Evolutionary conservation across 352 stramenopile genomes (phyloP).

Genomic region (Phytophthora pini): DNA sequence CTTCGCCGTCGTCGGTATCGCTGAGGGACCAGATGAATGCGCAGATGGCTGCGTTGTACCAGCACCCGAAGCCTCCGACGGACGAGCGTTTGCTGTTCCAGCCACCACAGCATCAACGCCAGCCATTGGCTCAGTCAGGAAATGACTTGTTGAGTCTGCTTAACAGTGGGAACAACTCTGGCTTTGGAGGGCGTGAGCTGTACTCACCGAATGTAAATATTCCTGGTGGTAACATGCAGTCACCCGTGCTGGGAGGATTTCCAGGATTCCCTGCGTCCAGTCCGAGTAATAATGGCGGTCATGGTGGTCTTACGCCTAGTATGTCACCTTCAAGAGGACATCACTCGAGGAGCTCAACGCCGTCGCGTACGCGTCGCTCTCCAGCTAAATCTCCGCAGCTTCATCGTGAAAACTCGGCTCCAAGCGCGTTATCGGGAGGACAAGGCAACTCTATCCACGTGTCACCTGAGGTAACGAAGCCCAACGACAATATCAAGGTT

Average conservation of each 20-base stretch:
- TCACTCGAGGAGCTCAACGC: slow-evolving; percentile 36
- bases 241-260: slow-evolving; percentile 15
- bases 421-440: slow-evolving; percentile 29
- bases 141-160: slow-evolving; percentile 49
- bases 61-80: slow-evolving; percentile 28
- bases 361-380: slow-evolving; percentile 42
- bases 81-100: slow-evolving; percentile 34
- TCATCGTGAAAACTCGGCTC: slow-evolving; percentile 38
- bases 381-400: slow-evolving; percentile 49
- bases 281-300: slow-evolving; percentile 12
- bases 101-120: slow-evolving; percentile 30
- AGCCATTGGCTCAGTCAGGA: slow-evolving; percentile 45
- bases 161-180: slow-evolving; percentile 22
- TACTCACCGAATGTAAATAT: slow-evolving; percentile 27
- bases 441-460: slow-evolving; percentile 48
- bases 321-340: slow-evolving; percentile 27
- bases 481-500: slow-evolving; percentile 84
- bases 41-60: slow-evolving; percentile 79
- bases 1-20: slow-evolving; percentile 32
- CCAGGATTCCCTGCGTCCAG: slow-evolving; percentile 26
- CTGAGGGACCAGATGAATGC: slow-evolving; percentile 82
- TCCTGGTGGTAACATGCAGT: slow-evolving; percentile 18
- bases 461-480: slow-evolving; percentile 67
- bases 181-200: slow-evolving; percentile 17
- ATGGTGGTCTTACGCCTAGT: slow-evolving; percentile 14